Percentiles rank a stretch among this genome's conserved stretches.
Evolutionary conservation across 129 eudicot genomes (phyloP).

Genomic region (Artemisia tridentata): DNA sequence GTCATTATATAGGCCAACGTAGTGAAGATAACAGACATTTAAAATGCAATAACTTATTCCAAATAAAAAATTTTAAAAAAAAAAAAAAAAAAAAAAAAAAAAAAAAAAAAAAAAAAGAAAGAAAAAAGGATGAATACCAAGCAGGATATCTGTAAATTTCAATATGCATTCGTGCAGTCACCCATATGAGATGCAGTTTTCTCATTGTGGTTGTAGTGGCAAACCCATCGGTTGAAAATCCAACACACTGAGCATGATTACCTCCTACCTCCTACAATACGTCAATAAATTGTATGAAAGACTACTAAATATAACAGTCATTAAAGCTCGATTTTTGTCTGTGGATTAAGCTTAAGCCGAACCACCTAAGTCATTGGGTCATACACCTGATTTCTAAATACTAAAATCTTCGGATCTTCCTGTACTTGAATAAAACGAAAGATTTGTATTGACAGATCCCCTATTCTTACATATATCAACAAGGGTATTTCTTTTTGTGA

Average conservation of each 20-base stretch:
- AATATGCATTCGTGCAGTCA: constrained; percentile 90
- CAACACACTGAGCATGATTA: constrained; percentile 93
- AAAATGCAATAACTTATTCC: background rate
- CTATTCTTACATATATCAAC: no score
- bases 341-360: no score
- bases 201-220: constrained; percentile 88
- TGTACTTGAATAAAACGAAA: no score
- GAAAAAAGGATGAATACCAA: constrained; percentile 36
- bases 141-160: constrained; percentile 85
- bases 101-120: background rate
- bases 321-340: background rate
- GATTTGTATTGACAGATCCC: no score
- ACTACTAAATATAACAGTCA: background rate
- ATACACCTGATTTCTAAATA: no score
- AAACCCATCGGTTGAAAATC: constrained; percentile 89
- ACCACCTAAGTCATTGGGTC: no score
- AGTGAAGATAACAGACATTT: background rate
- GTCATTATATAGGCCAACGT: constrained; percentile 9
- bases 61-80: background rate
- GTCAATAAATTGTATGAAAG: background rate
- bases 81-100: background rate
- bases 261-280: constrained; percentile 78
- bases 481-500: no score
- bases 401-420: no score
- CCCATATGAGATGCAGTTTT: constrained; percentile 88